Evolutionary conservation across 371 early-diverging fungal genomes (phyloP).

Genomic region (Apophysomyces ossiformis): DNA sequence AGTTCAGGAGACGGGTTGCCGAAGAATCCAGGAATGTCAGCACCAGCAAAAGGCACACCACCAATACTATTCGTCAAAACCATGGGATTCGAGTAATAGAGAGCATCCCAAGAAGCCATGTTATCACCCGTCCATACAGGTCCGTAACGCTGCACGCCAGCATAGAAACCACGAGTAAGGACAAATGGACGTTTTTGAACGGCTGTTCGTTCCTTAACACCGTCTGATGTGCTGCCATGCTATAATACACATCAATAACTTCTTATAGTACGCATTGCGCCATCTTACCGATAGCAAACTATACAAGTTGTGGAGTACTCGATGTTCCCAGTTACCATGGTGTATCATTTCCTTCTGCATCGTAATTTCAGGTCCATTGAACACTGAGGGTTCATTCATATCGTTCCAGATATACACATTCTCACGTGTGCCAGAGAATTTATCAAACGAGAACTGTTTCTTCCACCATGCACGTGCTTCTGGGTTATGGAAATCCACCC

Average conservation of each 20-base stretch:
- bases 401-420: slow-evolving; percentile 90
- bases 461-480: slow-evolving; percentile 86
- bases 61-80: slow-evolving; percentile 73
- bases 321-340: slow-evolving; percentile 78
- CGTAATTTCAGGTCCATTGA: slow-evolving; percentile 91
- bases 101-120: slow-evolving; percentile 81
- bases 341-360: slow-evolving; percentile 91
- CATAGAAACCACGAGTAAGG: slow-evolving; percentile 88
- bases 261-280: not conserved
- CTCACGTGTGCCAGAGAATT: slow-evolving; percentile 78
- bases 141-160: slow-evolving; percentile 86
- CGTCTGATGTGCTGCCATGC: slow-evolving; percentile 63
- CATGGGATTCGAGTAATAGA: slow-evolving; percentile 82
- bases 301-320: slow-evolving; percentile 90
- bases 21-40: slow-evolving; percentile 95
- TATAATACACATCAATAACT: slow-evolving; percentile 13
- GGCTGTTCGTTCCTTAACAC: slow-evolving; percentile 55
- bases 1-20: slow-evolving; percentile 83
- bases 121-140: slow-evolving; percentile 96
- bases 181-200: slow-evolving; percentile 81
- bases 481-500: slow-evolving; percentile 87
- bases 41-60: slow-evolving; percentile 84
- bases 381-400: slow-evolving; percentile 95
- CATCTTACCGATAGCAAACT: slow-evolving; percentile 67
- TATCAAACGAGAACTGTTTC: slow-evolving; percentile 65